Percentiles rank a stretch among this genome's conserved stretches.
Evolutionary conservation across 208 protist species (phyloP).

Genomic region (Baffinella frigidus): DNA sequence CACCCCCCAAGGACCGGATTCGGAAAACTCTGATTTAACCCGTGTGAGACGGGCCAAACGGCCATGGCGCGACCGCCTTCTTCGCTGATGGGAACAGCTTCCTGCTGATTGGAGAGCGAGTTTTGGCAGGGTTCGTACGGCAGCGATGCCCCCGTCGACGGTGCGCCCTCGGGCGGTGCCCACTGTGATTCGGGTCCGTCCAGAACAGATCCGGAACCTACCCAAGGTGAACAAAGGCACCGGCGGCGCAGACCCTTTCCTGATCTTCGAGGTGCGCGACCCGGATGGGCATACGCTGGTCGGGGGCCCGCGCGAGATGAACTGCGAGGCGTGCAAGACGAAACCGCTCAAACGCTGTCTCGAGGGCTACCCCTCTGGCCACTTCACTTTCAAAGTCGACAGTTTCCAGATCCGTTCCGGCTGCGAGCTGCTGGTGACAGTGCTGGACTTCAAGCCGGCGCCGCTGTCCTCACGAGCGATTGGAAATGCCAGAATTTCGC

Average conservation of each 20-base stretch:
- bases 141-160: too few relatives aligned
- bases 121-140: too few relatives aligned
- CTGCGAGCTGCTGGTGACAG: neutral
- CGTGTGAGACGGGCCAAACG: too few relatives aligned
- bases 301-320: neutral
- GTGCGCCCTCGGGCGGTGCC: too few relatives aligned
- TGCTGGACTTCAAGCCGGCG: constrained; percentile 9
- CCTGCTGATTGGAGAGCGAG: too few relatives aligned
- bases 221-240: constrained; percentile 43
- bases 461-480: neutral
- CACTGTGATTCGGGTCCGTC: neutral
- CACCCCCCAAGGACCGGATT: too few relatives aligned
- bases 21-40: too few relatives aligned
- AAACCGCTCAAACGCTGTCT: neutral
- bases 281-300: neutral
- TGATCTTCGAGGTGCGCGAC: neutral
- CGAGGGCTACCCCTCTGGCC: neutral
- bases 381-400: constrained; percentile 10
- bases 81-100: too few relatives aligned
- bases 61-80: too few relatives aligned
- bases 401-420: neutral
- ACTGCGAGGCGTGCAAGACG: neutral
- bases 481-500: neutral
- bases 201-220: neutral
- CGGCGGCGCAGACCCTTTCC: neutral